Base-by-base conservation (phyloP, 768 basidiomycete species). In the Auricularia auricula-judae region DNA sequence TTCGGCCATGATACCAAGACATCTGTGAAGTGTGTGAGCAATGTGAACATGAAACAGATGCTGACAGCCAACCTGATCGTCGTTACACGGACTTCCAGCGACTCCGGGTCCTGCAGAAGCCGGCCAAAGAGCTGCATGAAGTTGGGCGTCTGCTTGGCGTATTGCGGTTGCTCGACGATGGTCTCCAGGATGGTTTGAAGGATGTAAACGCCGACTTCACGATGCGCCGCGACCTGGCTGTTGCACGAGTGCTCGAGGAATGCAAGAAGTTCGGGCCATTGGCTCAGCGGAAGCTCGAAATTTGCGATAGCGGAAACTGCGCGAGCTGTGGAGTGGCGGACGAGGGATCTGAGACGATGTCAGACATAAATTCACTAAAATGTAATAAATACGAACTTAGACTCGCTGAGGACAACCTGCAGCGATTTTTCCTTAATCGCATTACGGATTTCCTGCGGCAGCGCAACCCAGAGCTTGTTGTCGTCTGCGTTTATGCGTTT, bases 271-370 rank as follows among this genome's bases (percentile, higher is more conserved):
- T 86, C 81, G 2, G 88, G 82, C 97, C 97, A 98, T 67, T 83
- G 81, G 68, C 85, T 84, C 63, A 81, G 73, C 16, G 87, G 83
- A 65, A 98, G 81, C 74, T 99, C 97, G 72, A 93, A 84, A 63
- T 85, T 83, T 21, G 95, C 96, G 75, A 98, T 89, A 65, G 93
- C 88, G 53, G 96, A 91, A 67, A 98, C 84, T 65, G 96, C 89
- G 59, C 97, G 91, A 29, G 96, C 91, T 59, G 89, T 85, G 10
- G 95, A 90, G 74, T 98, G 92, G 64, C 94, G 91, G 62, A 97
- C 94, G 67, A 94, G 86, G 65, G 88, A 84, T 68, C 94, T 98
- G 72, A 2, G 63, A 63, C 29, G 29, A 29, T 29, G 29, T 65
- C 29, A 61, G 44, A 66, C 36, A 67, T 65, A 67, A 62, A 58